These are phyloP conservation scores for Galeopsis tetrahit DNA, from an alignment of 257 asterid genomes.

Conservation along the genomic window DNA sequence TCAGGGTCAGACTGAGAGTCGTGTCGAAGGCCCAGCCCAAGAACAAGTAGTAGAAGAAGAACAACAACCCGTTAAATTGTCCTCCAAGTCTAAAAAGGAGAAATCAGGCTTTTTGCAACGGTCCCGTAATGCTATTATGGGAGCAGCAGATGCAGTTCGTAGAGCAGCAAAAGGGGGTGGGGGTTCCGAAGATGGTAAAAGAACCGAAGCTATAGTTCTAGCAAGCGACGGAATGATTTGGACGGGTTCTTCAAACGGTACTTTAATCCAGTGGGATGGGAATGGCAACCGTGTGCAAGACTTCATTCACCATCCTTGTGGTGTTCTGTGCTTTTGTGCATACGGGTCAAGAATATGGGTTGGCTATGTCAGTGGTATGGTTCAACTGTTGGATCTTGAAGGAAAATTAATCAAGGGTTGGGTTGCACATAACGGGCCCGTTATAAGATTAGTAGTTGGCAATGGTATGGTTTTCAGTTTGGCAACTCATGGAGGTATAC, in stretches of 20 bases:
- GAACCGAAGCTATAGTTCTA: conserved; percentile 76
- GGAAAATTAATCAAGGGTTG: conserved; percentile 74
- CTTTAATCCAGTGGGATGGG: conserved; percentile 95
- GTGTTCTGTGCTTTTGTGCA: conserved; percentile 71
- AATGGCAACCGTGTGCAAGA: conserved; percentile 87
- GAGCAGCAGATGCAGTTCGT: conserved; percentile 99
- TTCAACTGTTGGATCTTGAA: conserved; percentile 78
- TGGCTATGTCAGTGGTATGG: conserved; percentile 81
- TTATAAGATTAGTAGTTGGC: conserved; percentile 66
- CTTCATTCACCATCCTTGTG: conserved; percentile 73
- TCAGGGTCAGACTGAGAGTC: conserved; percentile 50
- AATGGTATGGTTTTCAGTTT: conserved; percentile 70
- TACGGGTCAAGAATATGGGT: conserved; percentile 81
- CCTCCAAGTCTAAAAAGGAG: conserved; percentile 84
- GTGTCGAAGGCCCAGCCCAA: conserved; percentile 61
- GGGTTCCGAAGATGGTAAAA: conserved; percentile 72
- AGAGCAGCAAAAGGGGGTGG: conserved; percentile 90
- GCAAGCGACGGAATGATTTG: conserved; percentile 85
- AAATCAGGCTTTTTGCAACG: conserved; percentile 87
- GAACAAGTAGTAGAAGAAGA: conserved; percentile 82
- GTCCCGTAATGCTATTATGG: conserved; percentile 88
- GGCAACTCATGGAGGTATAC: conserved; percentile 96
- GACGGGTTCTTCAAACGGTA: conserved; percentile 88
- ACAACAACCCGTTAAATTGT: conserved; percentile 63
- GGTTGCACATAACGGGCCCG: conserved; percentile 87